Evolutionary conservation across 2,329 filamentous ascomycete genomes (phyloP), one percentile per base, ranked within the genome.

Genomic region (Camptophora hylomeconis): DNA sequence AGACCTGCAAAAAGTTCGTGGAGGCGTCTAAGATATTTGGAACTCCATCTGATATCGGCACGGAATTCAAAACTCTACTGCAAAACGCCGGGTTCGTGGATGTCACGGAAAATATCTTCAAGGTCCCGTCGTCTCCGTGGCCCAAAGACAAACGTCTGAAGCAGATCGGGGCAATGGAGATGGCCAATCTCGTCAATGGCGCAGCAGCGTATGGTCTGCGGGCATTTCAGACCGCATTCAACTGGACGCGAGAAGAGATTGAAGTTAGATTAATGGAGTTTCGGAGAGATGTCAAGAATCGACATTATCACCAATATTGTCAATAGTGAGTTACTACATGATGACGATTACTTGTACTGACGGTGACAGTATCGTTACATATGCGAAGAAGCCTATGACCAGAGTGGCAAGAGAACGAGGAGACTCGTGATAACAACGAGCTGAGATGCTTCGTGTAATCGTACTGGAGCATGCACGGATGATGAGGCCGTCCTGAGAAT

Each of bases 91-190:
- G 47, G 2, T 49, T 49, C 29, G 31, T 29, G 14, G 37, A 47
- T 16, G 35, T 48, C 17, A 21, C 33, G 7, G 37, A 48, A 23
- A 28, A 42, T 5, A 33, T 44, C 5, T 41, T 42, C 33, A 49
- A 49, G 36, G 31, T 46, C 7, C 44, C 45, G 2, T 32, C 46
- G 17, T 42, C 40, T 7, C 39, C 44, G 5, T 50, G 47, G 46
- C 41, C 47, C 6, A 48, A 47, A 26, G 42, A 49, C 24, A 37
- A 36, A 10, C 40, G 38, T 23, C 21, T 48, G 19, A 47, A 46
- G 25, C 32, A 48, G 25, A 32, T 49, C 26, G 45, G 45, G 14
- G 30, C 30, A 13, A 22, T 35, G 19, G 36, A 38, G 27, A 23
- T 38, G 33, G 28, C 26, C 10, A 38, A 36, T 20, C 14, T 38